These are phyloP conservation scores for Verruconis gallopava DNA, from an alignment of 2,329 filamentous ascomycete species.

Conservation along the genomic window DNA sequence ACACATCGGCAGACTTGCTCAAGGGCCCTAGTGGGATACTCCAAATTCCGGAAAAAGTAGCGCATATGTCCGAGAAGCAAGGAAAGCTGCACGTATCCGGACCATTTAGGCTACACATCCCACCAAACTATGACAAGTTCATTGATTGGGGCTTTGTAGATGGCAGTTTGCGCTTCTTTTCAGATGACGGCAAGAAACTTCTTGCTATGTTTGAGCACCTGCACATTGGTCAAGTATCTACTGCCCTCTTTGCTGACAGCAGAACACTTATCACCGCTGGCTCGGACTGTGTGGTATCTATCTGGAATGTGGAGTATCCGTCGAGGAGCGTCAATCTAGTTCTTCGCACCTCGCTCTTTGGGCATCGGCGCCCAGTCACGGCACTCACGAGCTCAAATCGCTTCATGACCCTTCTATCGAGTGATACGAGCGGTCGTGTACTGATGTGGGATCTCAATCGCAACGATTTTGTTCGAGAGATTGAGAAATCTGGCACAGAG, in stretches of 20 bases:
- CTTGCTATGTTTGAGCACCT: conserved; percentile 88
- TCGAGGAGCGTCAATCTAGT: conserved; percentile 65
- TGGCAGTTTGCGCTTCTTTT: conserved; percentile 82
- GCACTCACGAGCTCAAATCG: conserved; percentile 74
- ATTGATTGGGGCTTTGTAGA: conserved; percentile 95
- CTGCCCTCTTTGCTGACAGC: conserved; percentile 73
- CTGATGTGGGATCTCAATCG: conserved; percentile 93
- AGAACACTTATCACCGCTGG: conserved; percentile 85
- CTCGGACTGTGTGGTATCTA: conserved; percentile 79
- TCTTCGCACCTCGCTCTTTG: conserved; percentile 71
- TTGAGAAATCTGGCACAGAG: conserved; percentile 39
- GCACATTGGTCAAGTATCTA: conserved; percentile 80
- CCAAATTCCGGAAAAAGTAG: conserved; percentile 63
- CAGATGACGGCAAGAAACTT: conserved; percentile 66
- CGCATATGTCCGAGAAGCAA: conserved; percentile 63
- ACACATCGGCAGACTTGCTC: conserved; percentile 63
- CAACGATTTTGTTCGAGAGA: conserved; percentile 68
- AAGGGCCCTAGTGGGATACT: conserved; percentile 67
- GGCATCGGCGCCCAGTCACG: conserved; percentile 73
- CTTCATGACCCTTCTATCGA: conserved; percentile 77
- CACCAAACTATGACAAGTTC: conserved; percentile 76
- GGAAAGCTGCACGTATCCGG: conserved; percentile 76
- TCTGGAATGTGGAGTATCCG: conserved; percentile 58
- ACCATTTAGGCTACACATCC: conserved; percentile 74
- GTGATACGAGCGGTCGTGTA: conserved; percentile 67